Conservation (phyloP, 2,329 filamentous ascomycete genomes). For the Trichoderma brevicompactum region DNA sequence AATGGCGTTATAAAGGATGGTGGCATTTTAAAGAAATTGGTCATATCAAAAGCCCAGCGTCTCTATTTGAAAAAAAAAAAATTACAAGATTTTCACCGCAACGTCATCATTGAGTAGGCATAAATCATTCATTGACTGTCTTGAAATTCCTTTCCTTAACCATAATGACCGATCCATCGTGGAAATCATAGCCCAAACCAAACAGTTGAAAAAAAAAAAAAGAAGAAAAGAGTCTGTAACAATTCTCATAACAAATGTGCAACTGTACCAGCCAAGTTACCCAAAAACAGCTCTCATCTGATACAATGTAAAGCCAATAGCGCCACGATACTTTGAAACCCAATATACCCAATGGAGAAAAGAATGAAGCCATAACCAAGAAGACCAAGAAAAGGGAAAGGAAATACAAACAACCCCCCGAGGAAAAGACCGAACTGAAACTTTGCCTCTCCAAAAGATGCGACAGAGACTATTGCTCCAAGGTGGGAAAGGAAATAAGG, state of each 20-base stretch:
- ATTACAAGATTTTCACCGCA: background rate
- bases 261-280: constrained; percentile 15
- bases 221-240: background rate
- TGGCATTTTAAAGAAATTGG: background rate
- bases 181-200: background rate
- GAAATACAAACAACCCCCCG: background rate
- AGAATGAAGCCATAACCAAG: constrained; percentile 1
- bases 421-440: constrained; percentile 8
- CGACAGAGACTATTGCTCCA: constrained; percentile 14
- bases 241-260: background rate
- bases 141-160: background rate
- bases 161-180: constrained; percentile 17
- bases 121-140: constrained; percentile 25
- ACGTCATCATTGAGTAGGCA: no score
- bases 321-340: background rate
- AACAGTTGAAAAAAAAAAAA: background rate
- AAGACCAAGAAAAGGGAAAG: background rate
- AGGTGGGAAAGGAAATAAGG: constrained; percentile 1
- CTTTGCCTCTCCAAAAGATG: background rate
- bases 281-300: background rate
- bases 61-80: background rate
- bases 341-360: background rate
- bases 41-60: background rate
- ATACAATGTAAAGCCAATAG: background rate
- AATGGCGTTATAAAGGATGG: background rate